These are phyloP conservation scores for Turnera subulata DNA, from an alignment of 345 rosid species.

Conservation along the genomic window DNA sequence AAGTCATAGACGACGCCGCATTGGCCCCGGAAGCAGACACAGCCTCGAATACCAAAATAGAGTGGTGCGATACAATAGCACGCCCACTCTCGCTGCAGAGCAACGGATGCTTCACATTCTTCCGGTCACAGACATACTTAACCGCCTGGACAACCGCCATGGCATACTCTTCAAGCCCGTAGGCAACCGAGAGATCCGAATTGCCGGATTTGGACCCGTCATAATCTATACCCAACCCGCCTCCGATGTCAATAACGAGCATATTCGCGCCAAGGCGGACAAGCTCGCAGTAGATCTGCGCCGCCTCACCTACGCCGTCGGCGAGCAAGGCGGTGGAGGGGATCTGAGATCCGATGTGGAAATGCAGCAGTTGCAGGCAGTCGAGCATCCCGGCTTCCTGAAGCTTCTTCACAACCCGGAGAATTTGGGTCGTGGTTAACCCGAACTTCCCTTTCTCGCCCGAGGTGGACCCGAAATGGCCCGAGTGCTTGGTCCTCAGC, in stretches of 20 bases:
- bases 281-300: conserved; percentile 90
- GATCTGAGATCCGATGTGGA: conserved; percentile 93
- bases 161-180: conserved; percentile 81
- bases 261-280: conserved; percentile 81
- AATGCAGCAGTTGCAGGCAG: conserved; percentile 80
- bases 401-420: conserved; percentile 69
- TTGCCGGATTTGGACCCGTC: conserved; percentile 87
- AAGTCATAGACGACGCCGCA: conserved; percentile 17
- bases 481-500: conserved; percentile 83
- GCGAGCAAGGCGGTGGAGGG: conserved; percentile 64
- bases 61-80: conserved; percentile 91
- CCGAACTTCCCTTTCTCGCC: conserved; percentile 99
- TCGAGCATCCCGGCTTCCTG: conserved; percentile 64
- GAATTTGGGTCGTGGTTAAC: conserved; percentile 64
- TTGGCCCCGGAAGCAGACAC: conserved; percentile 34
- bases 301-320: conserved; percentile 75
- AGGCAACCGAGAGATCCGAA: conserved; percentile 82
- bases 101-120: conserved; percentile 68
- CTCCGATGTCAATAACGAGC: conserved; percentile 78
- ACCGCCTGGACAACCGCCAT: conserved; percentile 69
- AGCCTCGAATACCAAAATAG: conserved; percentile 77
- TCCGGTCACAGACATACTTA: conserved; percentile 60
- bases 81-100: conserved; percentile 90
- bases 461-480: conserved; percentile 94
- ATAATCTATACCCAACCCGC: conserved; percentile 88